These are phyloP conservation scores for Aspergillus eucalypticola DNA, from an alignment of 2,329 filamentous ascomycete species.

Conservation along the genomic window DNA sequence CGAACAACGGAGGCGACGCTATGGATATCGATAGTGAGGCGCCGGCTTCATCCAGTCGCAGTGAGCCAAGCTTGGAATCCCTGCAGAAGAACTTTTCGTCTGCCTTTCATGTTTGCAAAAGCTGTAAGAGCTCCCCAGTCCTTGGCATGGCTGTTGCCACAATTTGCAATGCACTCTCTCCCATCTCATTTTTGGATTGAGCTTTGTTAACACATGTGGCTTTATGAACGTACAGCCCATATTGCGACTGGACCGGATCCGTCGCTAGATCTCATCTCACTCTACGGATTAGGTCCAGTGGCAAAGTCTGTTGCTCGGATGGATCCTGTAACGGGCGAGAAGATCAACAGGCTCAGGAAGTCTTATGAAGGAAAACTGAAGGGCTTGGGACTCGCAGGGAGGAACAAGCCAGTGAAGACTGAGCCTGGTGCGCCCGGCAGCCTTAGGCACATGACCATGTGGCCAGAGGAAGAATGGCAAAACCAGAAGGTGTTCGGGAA, in stretches of 20 bases:
- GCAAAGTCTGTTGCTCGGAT: constrained; percentile 60
- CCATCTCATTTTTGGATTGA: constrained; percentile 31
- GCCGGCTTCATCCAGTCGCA: constrained; percentile 21
- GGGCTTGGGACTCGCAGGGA: constrained; percentile 47
- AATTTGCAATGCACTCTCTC: constrained; percentile 31
- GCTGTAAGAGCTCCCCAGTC: constrained; percentile 50
- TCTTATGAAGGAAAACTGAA: constrained; percentile 56
- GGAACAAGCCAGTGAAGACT: constrained; percentile 51
- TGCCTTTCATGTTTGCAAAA: constrained; percentile 52
- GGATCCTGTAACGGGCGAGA: constrained; percentile 64
- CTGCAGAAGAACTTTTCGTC: constrained; percentile 49
- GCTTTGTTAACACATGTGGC: constrained; percentile 46
- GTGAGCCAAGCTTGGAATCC: constrained; percentile 41
- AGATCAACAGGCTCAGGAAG: constrained; percentile 63
- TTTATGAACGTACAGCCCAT: constrained; percentile 42
- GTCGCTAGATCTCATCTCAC: constrained; percentile 59
- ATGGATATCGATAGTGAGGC: constrained; percentile 44
- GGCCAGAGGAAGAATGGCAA: constrained; percentile 54
- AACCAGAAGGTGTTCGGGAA: constrained; percentile 51
- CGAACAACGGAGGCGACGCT: constrained; percentile 27
- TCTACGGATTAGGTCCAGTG: constrained; percentile 59
- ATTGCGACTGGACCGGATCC: constrained; percentile 57
- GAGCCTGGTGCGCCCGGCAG: constrained; percentile 42
- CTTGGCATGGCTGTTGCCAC: constrained; percentile 32
- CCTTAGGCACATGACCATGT: constrained; percentile 46